Evolutionary conservation across 495 filamentous ascomycete genomes (phyloP), one percentile per base, ranked within the genome.

Genomic region (Darksidea phi): DNA sequence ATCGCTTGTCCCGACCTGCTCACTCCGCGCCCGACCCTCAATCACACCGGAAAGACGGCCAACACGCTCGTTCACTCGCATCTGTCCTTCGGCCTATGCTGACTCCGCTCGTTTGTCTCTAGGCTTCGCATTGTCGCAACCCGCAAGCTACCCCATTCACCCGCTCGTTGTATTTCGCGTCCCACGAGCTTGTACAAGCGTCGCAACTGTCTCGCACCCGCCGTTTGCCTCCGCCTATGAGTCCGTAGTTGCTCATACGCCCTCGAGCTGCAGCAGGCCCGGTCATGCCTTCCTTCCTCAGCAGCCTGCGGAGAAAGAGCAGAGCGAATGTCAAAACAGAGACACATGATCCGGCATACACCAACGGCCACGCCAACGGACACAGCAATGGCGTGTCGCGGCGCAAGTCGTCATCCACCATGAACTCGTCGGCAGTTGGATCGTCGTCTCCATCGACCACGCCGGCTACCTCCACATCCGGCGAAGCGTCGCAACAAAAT

Each of bases 301-400:
- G 86, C 71, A 83, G 88, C 63, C 74, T 95, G 49, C 86, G 88
- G 64, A 83, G 90, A 66, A 84, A 84, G 50, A 66, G 66, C 17
- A 77, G 67, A 61, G 53, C 70, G 36, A 74, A 58, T 57, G 88
- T 88, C 64, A 85, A 79, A 70, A 80, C 86, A 54, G 71, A 69
- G 28, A 72, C 74, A 34, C 63, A 64, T 51, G 70, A 61, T 18
- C 42, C 54, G 41, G 37, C 56, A 46, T 48, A 59, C 41, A 54
- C 47, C 57, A 37, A 61, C 36, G 46, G 46, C 46, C 45, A 51
- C 6, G 23, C 52, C 6, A 55, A 6, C 20, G 37, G 37, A 15
- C 2, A 32, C 28, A 41, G 4, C 34, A 55, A 43, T 42, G 34
- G 18, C 20, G 17, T 66, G 17, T 21, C 48, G 1, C 25, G 25